phyloP scores from a whole-genome alignment of 2,329 filamentous ascomycete species.

The Paecilomyces sp. region DNA sequence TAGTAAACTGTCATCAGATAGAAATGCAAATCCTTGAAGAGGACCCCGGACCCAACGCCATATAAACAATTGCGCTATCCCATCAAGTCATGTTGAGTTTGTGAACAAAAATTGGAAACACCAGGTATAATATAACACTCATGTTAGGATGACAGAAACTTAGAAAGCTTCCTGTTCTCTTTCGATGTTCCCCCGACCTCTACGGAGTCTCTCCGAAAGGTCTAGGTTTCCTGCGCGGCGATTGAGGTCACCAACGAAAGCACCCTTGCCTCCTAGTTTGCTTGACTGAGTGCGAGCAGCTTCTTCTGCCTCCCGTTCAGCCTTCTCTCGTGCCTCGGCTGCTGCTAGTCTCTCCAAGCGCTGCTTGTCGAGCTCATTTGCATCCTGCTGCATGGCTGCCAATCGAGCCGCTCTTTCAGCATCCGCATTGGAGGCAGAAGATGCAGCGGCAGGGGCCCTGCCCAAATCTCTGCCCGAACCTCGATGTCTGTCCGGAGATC shows the following conservation, averaged over 20 bases:
- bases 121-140: background rate
- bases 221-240: conserved; percentile 44
- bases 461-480: background rate
- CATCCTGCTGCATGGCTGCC: conserved; percentile 64
- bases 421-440: conserved; percentile 21
- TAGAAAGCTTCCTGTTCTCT: conserved; percentile 31
- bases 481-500: conserved; percentile 4
- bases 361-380: conserved; percentile 59
- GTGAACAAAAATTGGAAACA: background rate
- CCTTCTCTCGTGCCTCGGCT: conserved; percentile 58
- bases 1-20: background rate
- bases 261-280: conserved; percentile 56
- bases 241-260: conserved; percentile 59
- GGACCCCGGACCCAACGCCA: background rate
- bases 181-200: conserved; percentile 27
- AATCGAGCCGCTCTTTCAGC: conserved; percentile 60
- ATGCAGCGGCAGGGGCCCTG: background rate
- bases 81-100: background rate
- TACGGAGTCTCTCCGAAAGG: conserved; percentile 34
- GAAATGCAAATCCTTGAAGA: background rate
- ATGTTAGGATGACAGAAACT: background rate
- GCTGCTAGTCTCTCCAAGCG: conserved; percentile 59
- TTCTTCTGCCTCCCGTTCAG: conserved; percentile 60
- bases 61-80: background rate
- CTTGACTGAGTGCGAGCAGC: conserved; percentile 50